phyloP scores from a whole-genome alignment of 371 early-diverging fungal genomes.

The Fennellomyces sp. region DNA sequence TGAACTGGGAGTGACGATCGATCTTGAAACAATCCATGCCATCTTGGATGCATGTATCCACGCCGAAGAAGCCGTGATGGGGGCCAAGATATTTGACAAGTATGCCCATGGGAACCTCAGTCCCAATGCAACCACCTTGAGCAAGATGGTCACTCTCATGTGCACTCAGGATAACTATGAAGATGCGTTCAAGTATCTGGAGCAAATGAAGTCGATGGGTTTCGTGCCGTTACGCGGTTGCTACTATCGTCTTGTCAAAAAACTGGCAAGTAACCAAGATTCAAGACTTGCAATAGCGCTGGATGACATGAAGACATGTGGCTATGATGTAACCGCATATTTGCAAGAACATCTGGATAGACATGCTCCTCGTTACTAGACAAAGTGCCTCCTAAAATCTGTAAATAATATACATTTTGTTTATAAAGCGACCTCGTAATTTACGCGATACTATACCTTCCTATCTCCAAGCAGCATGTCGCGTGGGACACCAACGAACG shows the following conservation, averaged over 20 bases:
- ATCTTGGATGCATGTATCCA: constrained; percentile 62
- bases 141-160: constrained; percentile 59
- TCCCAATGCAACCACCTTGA: constrained; percentile 52
- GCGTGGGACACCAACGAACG: too few species aligned
- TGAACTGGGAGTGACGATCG: constrained; percentile 39
- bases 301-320: constrained; percentile 71
- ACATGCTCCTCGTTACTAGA: background rate
- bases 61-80: constrained; percentile 46
- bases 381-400: background rate
- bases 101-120: constrained; percentile 17
- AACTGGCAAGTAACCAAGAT: constrained; percentile 64
- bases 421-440: too few species aligned
- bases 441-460: too few species aligned
- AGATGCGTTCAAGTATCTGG: constrained; percentile 75
- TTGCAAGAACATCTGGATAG: constrained; percentile 10
- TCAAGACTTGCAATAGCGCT: constrained; percentile 64
- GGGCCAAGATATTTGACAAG: constrained; percentile 42
- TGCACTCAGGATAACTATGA: constrained; percentile 71
- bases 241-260: constrained; percentile 63
- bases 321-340: constrained; percentile 39
- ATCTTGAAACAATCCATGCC: constrained; percentile 60
- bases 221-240: constrained; percentile 61
- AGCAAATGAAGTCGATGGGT: constrained; percentile 67
- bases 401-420: too few species aligned
- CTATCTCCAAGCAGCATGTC: too few species aligned